Conservation (phyloP, 306 rosid genomes). For the Acacia acuminata region DNA sequence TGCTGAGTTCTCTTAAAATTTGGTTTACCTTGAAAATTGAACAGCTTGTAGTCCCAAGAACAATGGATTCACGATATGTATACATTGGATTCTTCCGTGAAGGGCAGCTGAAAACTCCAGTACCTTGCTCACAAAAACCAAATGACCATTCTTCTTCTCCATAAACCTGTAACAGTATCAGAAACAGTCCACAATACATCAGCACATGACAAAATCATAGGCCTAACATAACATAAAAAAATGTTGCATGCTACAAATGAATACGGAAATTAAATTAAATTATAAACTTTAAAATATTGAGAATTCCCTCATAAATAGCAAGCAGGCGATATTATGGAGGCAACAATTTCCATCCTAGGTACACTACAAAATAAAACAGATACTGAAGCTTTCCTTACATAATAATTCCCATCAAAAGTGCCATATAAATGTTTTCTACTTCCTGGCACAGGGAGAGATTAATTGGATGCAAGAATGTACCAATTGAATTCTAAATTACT, state of each 20-base stretch:
- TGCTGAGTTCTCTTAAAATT: constrained; percentile 90
- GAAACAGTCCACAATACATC: constrained; percentile 22
- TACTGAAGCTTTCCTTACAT: not conserved
- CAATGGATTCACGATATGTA: constrained; percentile 74
- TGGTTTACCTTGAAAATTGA: constrained; percentile 81
- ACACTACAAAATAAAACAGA: not conserved
- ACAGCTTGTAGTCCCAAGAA: constrained; percentile 72
- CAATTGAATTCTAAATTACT: not conserved
- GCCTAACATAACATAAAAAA: constrained; percentile 1
- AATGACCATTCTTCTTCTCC: constrained; percentile 99
- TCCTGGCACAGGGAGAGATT: not conserved
- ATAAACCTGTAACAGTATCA: constrained; percentile 56
- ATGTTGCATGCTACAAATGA: not conserved
- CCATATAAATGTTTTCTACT: not conserved
- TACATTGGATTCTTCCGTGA: constrained; percentile 94
- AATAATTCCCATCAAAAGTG: constrained; percentile 1
- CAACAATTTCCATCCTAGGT: not conserved
- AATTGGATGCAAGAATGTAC: not conserved
- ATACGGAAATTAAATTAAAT: not conserved
- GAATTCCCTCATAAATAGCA: constrained; percentile 3
- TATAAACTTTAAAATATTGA: not conserved
- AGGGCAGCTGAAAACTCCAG: constrained; percentile 97
- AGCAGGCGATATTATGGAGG: not conserved
- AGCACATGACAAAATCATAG: not conserved
- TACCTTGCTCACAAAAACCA: constrained; percentile 97